phyloP scores from a whole-genome alignment of 2,329 filamentous ascomycete genomes.

The Paraconiothyrium brasiliense region DNA sequence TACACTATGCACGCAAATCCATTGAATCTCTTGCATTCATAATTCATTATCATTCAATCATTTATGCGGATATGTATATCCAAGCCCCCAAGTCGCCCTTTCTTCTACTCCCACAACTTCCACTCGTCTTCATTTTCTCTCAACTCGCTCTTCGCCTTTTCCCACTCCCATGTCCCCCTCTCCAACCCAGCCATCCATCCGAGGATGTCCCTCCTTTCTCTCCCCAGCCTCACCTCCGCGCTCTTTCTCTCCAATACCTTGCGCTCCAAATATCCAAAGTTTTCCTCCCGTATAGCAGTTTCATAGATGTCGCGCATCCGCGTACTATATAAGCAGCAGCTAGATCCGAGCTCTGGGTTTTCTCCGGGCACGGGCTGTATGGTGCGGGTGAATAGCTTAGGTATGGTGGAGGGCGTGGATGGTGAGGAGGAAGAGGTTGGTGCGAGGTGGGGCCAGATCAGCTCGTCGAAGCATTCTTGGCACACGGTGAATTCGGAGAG shows the following conservation, averaged over 20 bases:
- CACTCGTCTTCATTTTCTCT: constrained; percentile 39
- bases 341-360: constrained; percentile 53
- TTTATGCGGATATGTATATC: not conserved
- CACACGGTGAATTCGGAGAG: constrained; percentile 85
- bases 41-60: too few relatives aligned
- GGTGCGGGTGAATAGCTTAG: constrained; percentile 59
- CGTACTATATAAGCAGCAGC: constrained; percentile 82
- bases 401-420: constrained; percentile 43
- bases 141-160: constrained; percentile 38
- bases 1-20: too few relatives aligned
- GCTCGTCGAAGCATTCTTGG: constrained; percentile 83
- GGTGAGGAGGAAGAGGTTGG: not conserved
- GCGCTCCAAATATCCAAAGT: constrained; percentile 71
- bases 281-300: constrained; percentile 71
- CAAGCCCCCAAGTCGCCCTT: not conserved
- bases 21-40: too few relatives aligned
- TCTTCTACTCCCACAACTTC: constrained; percentile 40
- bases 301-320: constrained; percentile 80
- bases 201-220: constrained; percentile 50
- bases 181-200: constrained; percentile 34
- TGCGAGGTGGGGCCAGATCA: constrained; percentile 74
- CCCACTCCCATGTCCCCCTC: constrained; percentile 35
- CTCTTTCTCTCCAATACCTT: constrained; percentile 63
- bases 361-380: constrained; percentile 64
- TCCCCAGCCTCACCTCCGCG: constrained; percentile 53